phyloP scores from a whole-genome alignment of 257 asterid genomes.

The Solanum chaucha region DNA sequence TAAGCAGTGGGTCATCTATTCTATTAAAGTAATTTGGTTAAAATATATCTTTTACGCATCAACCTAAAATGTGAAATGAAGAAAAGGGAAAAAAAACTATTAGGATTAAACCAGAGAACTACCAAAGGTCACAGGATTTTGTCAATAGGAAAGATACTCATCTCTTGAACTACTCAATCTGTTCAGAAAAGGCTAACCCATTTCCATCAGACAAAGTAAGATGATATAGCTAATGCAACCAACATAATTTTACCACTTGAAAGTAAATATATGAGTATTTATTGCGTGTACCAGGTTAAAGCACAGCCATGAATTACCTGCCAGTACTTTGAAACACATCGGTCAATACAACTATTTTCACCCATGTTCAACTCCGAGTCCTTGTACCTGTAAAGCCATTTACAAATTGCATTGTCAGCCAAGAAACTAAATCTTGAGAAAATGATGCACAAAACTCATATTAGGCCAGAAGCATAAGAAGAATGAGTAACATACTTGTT shows the following conservation, averaged over 20 bases:
- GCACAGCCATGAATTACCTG: slow-evolving; percentile 32
- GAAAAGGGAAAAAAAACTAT: neutral
- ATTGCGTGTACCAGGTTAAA: neutral
- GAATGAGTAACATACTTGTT: slow-evolving; percentile 37
- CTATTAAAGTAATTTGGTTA: neutral
- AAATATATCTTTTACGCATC: neutral
- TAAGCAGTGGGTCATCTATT: neutral
- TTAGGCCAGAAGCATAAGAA: neutral
- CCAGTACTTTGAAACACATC: slow-evolving; percentile 86
- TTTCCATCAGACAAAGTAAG: neutral
- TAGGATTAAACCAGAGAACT: neutral
- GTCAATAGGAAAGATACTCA: neutral
- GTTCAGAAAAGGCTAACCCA: neutral
- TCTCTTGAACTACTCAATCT: neutral
- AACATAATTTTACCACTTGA: neutral
- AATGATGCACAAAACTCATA: neutral
- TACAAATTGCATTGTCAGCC: neutral
- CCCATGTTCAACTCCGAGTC: slow-evolving; percentile 90
- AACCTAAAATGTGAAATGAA: neutral
- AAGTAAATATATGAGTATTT: neutral
- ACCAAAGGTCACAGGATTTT: neutral
- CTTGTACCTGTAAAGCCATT: slow-evolving; percentile 43
- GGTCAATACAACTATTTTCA: slow-evolving; percentile 84
- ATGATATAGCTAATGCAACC: neutral
- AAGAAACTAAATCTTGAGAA: neutral